These are phyloP conservation scores for Fraxinus latifolia DNA, from an alignment of 305 asterid species.

Conservation along the genomic window DNA sequence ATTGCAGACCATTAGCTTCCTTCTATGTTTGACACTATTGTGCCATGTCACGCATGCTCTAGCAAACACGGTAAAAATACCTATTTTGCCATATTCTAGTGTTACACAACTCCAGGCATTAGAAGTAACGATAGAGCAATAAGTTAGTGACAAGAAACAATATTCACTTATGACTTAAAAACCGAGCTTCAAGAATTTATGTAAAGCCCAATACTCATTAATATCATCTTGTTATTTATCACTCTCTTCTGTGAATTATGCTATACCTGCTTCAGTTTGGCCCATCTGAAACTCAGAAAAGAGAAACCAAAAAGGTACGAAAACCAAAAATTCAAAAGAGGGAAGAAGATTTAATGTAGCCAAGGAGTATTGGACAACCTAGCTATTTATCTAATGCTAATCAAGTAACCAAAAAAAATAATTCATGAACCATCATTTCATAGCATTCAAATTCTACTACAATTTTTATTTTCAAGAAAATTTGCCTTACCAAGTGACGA, in stretches of 20 bases:
- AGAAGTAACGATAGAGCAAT: not conserved
- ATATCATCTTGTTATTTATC: not conserved
- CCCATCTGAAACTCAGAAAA: not conserved
- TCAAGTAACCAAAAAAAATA: not conserved
- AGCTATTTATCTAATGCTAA: not conserved
- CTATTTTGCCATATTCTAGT: not conserved
- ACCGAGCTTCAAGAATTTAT: not conserved
- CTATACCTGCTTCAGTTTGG: not conserved
- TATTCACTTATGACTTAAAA: not conserved
- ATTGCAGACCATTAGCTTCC: not conserved
- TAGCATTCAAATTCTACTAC: not conserved
- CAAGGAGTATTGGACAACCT: not conserved
- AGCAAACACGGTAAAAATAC: not conserved
- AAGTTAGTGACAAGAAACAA: not conserved
- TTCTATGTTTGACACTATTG: not conserved
- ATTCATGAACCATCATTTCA: not conserved
- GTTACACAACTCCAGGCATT: not conserved
- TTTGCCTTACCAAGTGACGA: not conserved
- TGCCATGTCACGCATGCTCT: not conserved
- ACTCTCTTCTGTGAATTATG: not conserved
- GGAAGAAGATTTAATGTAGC: not conserved
- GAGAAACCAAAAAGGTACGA: not conserved
- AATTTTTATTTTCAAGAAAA: not conserved
- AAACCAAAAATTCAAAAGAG: conserved; percentile 1
- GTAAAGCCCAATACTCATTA: not conserved